Conservation (phyloP, 768 basidiomycete genomes). For the Tylopilus felleus region DNA sequence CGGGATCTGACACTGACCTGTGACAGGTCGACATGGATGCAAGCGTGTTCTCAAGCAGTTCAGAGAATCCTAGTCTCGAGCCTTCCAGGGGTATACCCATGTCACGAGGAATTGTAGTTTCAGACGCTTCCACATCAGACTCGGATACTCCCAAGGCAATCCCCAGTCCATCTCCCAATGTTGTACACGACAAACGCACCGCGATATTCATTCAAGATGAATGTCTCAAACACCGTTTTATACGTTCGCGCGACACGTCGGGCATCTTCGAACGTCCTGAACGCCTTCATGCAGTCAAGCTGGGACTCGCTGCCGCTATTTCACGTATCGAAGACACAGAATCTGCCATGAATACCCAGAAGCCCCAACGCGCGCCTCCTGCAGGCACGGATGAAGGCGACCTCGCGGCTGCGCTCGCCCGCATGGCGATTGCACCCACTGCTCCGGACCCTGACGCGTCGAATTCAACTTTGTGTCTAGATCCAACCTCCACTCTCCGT, state of each 20-base stretch:
- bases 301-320: constrained; percentile 78
- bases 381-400: constrained; percentile 42
- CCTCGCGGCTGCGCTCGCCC: constrained; percentile 44
- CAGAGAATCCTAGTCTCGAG: neutral
- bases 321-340: constrained; percentile 57
- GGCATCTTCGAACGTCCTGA: constrained; percentile 89
- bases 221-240: constrained; percentile 72
- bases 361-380: neutral
- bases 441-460: neutral
- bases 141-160: neutral
- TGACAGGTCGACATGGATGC: neutral
- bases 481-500: neutral
- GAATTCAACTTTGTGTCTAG: constrained; percentile 2
- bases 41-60: neutral
- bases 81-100: neutral
- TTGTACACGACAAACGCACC: constrained; percentile 13
- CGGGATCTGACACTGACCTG: too few relatives aligned
- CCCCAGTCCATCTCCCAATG: neutral
- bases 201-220: constrained; percentile 60
- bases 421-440: constrained; percentile 36
- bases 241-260: constrained; percentile 71
- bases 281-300: constrained; percentile 76
- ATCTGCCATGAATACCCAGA: neutral
- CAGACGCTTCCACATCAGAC: neutral
- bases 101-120: neutral